phyloP scores from a whole-genome alignment of 176 grass and related monocot genomes.

The Carex cristatella region DNA sequence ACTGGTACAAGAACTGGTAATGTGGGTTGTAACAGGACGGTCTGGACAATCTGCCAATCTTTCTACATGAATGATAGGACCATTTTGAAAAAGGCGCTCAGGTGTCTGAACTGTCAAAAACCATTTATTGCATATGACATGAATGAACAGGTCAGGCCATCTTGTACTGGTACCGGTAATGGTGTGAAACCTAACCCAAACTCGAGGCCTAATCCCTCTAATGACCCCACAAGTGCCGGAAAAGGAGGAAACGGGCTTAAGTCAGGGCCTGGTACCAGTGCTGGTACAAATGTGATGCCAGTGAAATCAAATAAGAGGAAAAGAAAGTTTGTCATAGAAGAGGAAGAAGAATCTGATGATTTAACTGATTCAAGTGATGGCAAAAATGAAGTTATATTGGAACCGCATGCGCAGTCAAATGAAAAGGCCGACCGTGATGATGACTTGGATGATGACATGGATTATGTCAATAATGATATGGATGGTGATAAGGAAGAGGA shows the following conservation, averaged over 20 bases:
- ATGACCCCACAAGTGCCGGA: slow-evolving; percentile 9
- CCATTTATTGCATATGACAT: slow-evolving; percentile 74
- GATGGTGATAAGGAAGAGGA: not conserved
- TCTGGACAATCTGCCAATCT: slow-evolving; percentile 73
- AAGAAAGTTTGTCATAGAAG: slow-evolving; percentile 43
- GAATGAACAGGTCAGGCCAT: slow-evolving; percentile 35
- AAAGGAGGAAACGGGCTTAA: not conserved
- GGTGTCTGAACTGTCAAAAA: slow-evolving; percentile 78
- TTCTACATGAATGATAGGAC: slow-evolving; percentile 63
- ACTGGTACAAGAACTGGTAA: slow-evolving; percentile 9
- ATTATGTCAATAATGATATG: slow-evolving; percentile 20
- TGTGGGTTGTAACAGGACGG: slow-evolving; percentile 19
- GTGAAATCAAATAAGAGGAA: slow-evolving; percentile 50
- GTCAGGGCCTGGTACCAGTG: not conserved
- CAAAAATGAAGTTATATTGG: slow-evolving; percentile 27
- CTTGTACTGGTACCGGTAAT: slow-evolving; percentile 20
- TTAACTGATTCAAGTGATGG: slow-evolving; percentile 35
- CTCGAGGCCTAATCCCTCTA: slow-evolving; percentile 24
- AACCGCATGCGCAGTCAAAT: slow-evolving; percentile 23
- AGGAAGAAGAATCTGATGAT: slow-evolving; percentile 44
- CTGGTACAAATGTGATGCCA: slow-evolving; percentile 30
- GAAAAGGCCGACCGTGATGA: slow-evolving; percentile 41
- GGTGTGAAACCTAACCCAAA: slow-evolving; percentile 34
- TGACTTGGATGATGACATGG: slow-evolving; percentile 19
- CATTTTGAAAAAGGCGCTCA: slow-evolving; percentile 66